Conservation (phyloP, 2,329 filamentous ascomycete species). For the Zasmidium cellare region DNA sequence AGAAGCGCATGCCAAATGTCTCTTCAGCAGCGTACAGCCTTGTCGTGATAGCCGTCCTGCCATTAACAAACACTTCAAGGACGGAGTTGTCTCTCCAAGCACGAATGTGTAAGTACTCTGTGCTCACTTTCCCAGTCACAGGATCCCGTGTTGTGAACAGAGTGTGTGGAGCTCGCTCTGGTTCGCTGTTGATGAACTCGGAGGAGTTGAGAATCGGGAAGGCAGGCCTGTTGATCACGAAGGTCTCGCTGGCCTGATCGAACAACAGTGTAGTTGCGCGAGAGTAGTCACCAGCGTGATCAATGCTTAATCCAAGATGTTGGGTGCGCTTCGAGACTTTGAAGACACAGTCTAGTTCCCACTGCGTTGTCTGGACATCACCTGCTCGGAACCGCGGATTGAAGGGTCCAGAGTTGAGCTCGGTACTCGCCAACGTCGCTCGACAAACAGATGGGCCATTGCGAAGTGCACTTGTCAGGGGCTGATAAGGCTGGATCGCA, state of each 20-base stretch:
- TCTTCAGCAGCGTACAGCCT: slow-evolving; percentile 28
- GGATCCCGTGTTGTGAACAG: slow-evolving; percentile 40
- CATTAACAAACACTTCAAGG: slow-evolving; percentile 50
- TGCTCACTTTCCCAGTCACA: slow-evolving; percentile 2
- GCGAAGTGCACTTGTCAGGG: slow-evolving; percentile 29
- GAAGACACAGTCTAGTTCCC: slow-evolving; percentile 28
- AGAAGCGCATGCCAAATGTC: slow-evolving; percentile 26
- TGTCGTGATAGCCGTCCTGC: slow-evolving; percentile 44
- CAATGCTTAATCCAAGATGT: slow-evolving; percentile 24
- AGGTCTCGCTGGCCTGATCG: slow-evolving; percentile 39
- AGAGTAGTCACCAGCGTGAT: slow-evolving; percentile 24
- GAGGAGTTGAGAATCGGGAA: slow-evolving; percentile 33
- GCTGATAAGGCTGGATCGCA: slow-evolving; percentile 28
- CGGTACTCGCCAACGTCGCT: slow-evolving; percentile 4
- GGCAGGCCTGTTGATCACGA: slow-evolving; percentile 41
- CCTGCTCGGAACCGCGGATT: slow-evolving; percentile 10
- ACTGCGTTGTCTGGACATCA: slow-evolving; percentile 15
- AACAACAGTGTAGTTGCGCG: slow-evolving; percentile 43
- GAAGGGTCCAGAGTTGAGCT: slow-evolving; percentile 1
- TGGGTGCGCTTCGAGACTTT: slow-evolving; percentile 21
- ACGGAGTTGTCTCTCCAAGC: slow-evolving; percentile 46
- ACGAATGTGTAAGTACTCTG: slow-evolving; percentile 41
- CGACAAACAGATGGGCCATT: slow-evolving; percentile 12
- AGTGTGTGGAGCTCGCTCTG: slow-evolving; percentile 45
- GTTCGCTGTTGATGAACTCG: slow-evolving; percentile 35